A percentile compares a stretch with the other conserved stretches of the same genome.
phyloP scores from a whole-genome alignment of 305 asterid genomes.

The Fraxinus xanthoxyloides region DNA sequence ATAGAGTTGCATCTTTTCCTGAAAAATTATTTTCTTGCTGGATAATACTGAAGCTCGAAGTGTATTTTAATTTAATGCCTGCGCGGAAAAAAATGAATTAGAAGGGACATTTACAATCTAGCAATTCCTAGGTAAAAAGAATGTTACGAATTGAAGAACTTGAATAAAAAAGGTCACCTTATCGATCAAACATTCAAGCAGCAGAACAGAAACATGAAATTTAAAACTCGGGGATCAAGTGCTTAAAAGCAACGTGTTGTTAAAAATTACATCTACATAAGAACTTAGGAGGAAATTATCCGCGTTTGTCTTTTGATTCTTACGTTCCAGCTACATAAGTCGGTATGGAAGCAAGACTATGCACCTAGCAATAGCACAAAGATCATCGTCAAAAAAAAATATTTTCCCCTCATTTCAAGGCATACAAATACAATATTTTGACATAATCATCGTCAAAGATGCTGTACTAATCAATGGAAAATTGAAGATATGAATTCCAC shows the following conservation, averaged over 20 bases:
- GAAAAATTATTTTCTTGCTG: neutral
- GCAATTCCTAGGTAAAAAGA: neutral
- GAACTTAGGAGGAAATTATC: neutral
- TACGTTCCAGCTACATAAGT: neutral
- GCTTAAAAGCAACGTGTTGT: neutral
- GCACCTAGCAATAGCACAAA: neutral
- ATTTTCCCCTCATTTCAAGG: too few relatives aligned
- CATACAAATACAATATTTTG: too few relatives aligned
- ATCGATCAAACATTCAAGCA: neutral
- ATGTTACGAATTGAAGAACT: neutral
- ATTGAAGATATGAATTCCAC: too few relatives aligned
- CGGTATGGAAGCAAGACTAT: neutral
- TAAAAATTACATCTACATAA: neutral
- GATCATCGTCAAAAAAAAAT: neutral
- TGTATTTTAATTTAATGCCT: neutral
- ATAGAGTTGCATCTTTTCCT: neutral
- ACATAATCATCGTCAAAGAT: too few relatives aligned
- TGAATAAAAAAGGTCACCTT: neutral
- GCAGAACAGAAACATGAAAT: neutral
- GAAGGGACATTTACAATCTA: neutral
- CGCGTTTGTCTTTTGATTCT: neutral
- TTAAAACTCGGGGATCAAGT: neutral
- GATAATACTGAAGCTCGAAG: neutral
- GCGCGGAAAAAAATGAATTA: neutral
- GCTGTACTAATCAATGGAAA: too few relatives aligned